Evolutionary conservation across 2,329 filamentous ascomycete species (phyloP), one percentile per base, ranked within the genome.

Genomic region (Macroventuria anomochaeta): DNA sequence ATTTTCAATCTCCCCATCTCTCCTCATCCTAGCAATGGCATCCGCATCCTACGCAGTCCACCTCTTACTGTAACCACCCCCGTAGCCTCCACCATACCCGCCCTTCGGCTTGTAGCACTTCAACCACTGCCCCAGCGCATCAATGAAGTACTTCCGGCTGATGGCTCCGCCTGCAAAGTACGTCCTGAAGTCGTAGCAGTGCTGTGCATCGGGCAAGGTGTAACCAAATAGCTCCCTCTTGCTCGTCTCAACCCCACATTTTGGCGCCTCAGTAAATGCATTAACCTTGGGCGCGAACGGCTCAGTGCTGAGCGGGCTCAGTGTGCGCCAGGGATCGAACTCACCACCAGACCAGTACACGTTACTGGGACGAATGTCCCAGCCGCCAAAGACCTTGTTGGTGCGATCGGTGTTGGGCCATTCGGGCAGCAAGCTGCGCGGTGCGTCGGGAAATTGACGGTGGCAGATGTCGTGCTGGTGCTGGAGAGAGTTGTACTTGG

Each of bases 271-370:
- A 3, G 73, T 74, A 1, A 77, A 76, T 6, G 76, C 58, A 0
- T 57, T 57, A 13, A 79, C 65, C 11, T 71, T 67, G 3, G 80
- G 79, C 3, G 77, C 76, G 33, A 74, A 76, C 0, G 58, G 46
- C 52, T 80, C 76, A 0, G 61, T 69, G 2, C 76, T 77, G 0
- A 82, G 69, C 0, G 77, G 73, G 0, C 76, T 78, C 2, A 82
- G 66, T 0, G 79, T 76, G 17, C 78, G 71, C 81, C 81, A 84
- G 3, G 81, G 80, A 51, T 84, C 81, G 57, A 77, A 81, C 48
- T 83, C 75, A 4, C 80, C 80, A 20, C 73, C 77, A 40, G 72
- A 78, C 73, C 79, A 83, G 70, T 79, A 83, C 1, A 76, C 73
- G 53, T 83, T 82, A 8, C 79, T 80, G 10, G 81, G 81, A 1